A percentile compares a stretch with the other conserved stretches of the same genome.
Evolutionary conservation across 2,329 filamentous ascomycete species (phyloP).

Genomic region (Cladophialophora carrionii): DNA sequence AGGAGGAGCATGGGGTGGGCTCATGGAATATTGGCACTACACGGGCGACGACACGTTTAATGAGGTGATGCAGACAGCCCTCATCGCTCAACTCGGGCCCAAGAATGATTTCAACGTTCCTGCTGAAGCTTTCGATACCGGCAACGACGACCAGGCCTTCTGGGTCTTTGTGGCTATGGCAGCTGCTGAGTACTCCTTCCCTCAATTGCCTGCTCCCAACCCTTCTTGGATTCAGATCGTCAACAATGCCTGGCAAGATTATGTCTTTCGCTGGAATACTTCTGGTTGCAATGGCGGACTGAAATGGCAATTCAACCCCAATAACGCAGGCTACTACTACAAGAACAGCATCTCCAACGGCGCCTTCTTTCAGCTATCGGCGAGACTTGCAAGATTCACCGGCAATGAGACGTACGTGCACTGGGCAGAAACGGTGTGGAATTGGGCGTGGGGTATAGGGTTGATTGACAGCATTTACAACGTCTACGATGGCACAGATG

Average conservation of each 20-base stretch:
- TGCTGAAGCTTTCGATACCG: conserved; percentile 39
- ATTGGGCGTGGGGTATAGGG: conserved; percentile 61
- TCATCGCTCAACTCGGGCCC: conserved; percentile 64
- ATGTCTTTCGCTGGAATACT: conserved; percentile 70
- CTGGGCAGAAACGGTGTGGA: conserved; percentile 64
- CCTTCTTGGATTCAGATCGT: conserved; percentile 57
- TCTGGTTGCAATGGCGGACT: conserved; percentile 71
- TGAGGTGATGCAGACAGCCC: conserved; percentile 60
- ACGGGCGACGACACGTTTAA: conserved; percentile 67
- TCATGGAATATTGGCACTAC: conserved; percentile 71
- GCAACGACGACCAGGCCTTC: conserved; percentile 73
- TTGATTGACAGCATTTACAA: conserved; percentile 66
- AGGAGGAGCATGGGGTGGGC: conserved; percentile 67
- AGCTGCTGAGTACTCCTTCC: conserved; percentile 67
- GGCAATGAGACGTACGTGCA: conserved; percentile 66
- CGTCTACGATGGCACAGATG: conserved; percentile 66
- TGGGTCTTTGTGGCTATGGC: conserved; percentile 71
- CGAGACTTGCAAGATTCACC: conserved; percentile 70
- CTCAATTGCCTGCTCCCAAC: conserved; percentile 55
- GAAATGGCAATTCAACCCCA: conserved; percentile 78
- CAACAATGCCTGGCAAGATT: conserved; percentile 72
- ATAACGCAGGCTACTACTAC: conserved; percentile 78
- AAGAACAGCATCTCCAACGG: conserved; percentile 73
- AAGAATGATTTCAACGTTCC: conserved; percentile 64
- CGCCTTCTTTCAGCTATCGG: conserved; percentile 79